Evolutionary conservation across 2,329 filamentous ascomycete species (phyloP).

Genomic region (Colletotrichum gigasporum): DNA sequence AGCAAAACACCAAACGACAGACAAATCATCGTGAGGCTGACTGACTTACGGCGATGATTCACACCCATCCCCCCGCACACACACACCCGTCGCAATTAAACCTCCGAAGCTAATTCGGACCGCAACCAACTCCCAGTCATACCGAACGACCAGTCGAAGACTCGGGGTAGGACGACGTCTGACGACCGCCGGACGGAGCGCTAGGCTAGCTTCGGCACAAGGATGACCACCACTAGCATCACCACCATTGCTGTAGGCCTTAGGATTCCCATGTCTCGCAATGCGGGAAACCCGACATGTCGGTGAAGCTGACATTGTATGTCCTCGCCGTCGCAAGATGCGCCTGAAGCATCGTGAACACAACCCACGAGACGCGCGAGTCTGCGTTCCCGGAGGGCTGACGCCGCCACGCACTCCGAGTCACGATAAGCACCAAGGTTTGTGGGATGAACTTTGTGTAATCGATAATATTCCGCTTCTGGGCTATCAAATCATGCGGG

Average conservation of each 20-base stretch:
- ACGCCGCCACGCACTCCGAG: no score
- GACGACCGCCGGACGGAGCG: neutral
- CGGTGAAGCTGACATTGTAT: neutral
- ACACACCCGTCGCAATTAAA: no score
- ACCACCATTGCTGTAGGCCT: neutral
- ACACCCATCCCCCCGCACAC: no score
- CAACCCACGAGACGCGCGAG: no score
- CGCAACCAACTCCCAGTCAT: no score
- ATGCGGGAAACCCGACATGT: neutral
- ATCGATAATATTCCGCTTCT: constrained; percentile 1
- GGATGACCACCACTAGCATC: neutral
- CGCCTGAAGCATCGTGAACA: no score
- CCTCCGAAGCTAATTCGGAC: no score
- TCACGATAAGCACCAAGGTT: neutral
- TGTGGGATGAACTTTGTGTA: neutral
- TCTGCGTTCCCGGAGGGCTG: no score
- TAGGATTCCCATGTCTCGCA: neutral
- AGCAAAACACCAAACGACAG: no score
- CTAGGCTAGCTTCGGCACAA: constrained; percentile 22
- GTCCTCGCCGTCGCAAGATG: neutral
- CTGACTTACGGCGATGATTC: no score
- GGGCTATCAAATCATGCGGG: no score
- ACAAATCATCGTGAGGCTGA: no score
- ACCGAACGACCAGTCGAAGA: neutral
- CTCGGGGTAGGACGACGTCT: neutral